These are phyloP conservation scores for Mycena capillaripes DNA, from an alignment of 768 basidiomycete species.

Conservation along the genomic window DNA sequence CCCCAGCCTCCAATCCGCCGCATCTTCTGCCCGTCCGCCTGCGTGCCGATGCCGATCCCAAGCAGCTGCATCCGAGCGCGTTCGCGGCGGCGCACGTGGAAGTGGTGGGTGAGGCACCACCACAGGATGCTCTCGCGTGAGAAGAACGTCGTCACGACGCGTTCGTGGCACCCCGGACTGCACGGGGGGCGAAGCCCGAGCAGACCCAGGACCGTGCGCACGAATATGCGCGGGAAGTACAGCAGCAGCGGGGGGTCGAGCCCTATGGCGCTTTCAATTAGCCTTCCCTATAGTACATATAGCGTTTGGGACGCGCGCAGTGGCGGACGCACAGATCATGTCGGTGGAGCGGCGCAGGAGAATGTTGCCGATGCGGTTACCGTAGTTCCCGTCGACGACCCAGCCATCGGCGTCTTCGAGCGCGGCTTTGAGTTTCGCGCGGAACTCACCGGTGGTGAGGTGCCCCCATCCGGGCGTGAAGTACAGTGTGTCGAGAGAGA, in stretches of 20 bases:
- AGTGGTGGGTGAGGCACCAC: conserved; percentile 64
- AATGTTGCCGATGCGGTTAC: conserved; percentile 44
- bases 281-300: too few relatives aligned
- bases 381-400: conserved; percentile 68
- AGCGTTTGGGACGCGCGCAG: background rate
- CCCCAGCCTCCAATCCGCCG: conserved; percentile 67
- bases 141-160: conserved; percentile 56
- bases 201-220: conserved; percentile 65
- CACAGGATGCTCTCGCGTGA: conserved; percentile 63
- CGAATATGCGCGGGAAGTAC: conserved; percentile 72
- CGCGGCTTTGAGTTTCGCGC: conserved; percentile 41
- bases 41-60: conserved; percentile 49
- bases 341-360: conserved; percentile 60
- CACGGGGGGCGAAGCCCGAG: conserved; percentile 53
- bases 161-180: conserved; percentile 64
- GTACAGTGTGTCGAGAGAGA: conserved; percentile 51
- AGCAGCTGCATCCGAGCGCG: conserved; percentile 45
- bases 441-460: conserved; percentile 37
- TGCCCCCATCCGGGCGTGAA: conserved; percentile 54
- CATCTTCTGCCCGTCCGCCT: conserved; percentile 52
- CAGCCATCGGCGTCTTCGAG: conserved; percentile 57
- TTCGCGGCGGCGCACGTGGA: conserved; percentile 41
- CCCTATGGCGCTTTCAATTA: conserved; percentile 56
- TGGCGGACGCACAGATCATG: conserved; percentile 61
- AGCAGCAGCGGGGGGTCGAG: conserved; percentile 73